These are phyloP conservation scores for Backusella sp. DNA, from an alignment of 192 early-diverging fungal genomes.

Conservation along the genomic window DNA sequence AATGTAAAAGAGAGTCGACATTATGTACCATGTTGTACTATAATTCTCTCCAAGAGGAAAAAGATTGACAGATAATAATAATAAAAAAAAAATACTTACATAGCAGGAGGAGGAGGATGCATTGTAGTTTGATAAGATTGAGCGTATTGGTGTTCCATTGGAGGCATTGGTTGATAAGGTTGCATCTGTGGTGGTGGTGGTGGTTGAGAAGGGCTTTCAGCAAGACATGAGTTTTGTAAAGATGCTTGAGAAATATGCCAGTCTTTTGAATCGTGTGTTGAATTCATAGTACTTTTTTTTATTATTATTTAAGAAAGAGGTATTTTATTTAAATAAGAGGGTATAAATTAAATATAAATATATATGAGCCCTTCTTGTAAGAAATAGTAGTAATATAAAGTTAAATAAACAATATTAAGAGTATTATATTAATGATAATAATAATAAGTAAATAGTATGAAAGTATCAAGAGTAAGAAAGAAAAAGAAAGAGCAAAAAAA, in stretches of 20 bases:
- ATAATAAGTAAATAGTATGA: not conserved
- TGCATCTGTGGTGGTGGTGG: conserved; percentile 9
- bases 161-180: conserved; percentile 19
- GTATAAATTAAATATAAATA: conserved; percentile 13
- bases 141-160: conserved; percentile 22
- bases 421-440: conserved; percentile 1
- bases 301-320: not conserved
- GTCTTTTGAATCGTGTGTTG: conserved; percentile 22
- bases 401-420: not conserved
- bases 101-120: conserved; percentile 16
- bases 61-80: conserved; percentile 1
- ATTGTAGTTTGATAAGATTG: conserved; percentile 14
- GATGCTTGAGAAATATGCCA: conserved; percentile 11
- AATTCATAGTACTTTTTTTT: conserved; percentile 18
- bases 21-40: conserved; percentile 16
- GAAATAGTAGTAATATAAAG: not conserved
- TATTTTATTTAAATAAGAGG: conserved; percentile 4
- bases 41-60: not conserved
- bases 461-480: conserved; percentile 2
- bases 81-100: conserved; percentile 14
- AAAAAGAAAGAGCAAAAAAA: conserved; percentile 14
- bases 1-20: not conserved
- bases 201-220: conserved; percentile 17
- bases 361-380: not conserved
- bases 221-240: conserved; percentile 12